Percentiles rank a stretch among this genome's conserved stretches.
Conservation (phyloP, 495 filamentous ascomycete genomes). For the Podospora tetraspora region DNA sequence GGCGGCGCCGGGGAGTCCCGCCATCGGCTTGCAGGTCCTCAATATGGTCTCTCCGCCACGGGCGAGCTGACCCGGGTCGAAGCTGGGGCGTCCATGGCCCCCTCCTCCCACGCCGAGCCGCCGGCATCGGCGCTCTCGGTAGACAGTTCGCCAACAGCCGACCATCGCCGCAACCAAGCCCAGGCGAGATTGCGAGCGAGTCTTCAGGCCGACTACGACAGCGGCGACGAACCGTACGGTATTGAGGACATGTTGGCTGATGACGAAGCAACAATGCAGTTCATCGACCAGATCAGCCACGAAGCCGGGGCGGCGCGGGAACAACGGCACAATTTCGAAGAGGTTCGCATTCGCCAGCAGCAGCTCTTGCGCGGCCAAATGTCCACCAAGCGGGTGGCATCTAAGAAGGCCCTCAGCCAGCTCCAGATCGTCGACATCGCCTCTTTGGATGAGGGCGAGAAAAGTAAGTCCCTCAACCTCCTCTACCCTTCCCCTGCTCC, state of each 20-base stretch:
- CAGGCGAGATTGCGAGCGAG: conserved; percentile 7
- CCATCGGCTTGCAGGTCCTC: not conserved
- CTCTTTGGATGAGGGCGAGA: conserved; percentile 40
- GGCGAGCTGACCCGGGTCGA: not conserved
- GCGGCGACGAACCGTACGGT: conserved; percentile 25
- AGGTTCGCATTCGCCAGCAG: conserved; percentile 30
- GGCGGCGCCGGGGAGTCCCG: not conserved
- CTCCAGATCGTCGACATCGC: conserved; percentile 41
- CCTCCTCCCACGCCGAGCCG: conserved; percentile 11
- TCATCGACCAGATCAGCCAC: conserved; percentile 18
- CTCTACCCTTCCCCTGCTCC: not conserved
- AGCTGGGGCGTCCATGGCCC: not conserved
- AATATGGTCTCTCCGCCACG: not conserved
- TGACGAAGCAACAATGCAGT: conserved; percentile 21
- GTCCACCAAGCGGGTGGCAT: conserved; percentile 41
- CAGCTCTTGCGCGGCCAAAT: conserved; percentile 38
- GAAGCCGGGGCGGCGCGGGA: not conserved
- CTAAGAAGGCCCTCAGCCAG: conserved; percentile 40
- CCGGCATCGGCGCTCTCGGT: not conserved
- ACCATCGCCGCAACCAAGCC: conserved; percentile 10
- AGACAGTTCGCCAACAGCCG: conserved; percentile 2
- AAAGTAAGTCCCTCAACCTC: conserved; percentile 36
- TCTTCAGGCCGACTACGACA: conserved; percentile 20
- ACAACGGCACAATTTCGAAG: conserved; percentile 12
- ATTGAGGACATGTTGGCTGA: conserved; percentile 14